A percentile compares a stretch with the other conserved stretches of the same genome.
These are phyloP conservation scores for Cyclotella baltica DNA, from an alignment of 108 stramenopile genomes.

Conservation along the genomic window DNA sequence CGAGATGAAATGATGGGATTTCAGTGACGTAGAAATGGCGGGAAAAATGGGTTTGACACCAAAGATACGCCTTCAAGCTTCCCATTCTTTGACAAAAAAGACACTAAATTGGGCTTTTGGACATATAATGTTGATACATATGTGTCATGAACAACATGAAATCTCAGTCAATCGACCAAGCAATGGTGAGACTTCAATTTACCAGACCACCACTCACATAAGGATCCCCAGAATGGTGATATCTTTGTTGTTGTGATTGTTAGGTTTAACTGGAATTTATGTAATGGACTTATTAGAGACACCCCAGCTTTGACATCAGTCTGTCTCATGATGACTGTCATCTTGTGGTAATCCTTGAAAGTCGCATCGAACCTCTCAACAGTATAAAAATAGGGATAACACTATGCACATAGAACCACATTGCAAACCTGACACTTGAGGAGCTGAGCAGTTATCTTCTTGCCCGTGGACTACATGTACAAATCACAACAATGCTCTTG, in stretches of 20 bases:
- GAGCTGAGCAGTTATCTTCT: slow-evolving; percentile 7
- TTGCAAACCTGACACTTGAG: slow-evolving; percentile 7
- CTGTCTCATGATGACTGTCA: neutral
- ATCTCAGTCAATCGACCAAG: neutral
- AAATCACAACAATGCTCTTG: slow-evolving; percentile 20
- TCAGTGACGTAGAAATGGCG: slow-evolving; percentile 1
- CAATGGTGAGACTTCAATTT: neutral
- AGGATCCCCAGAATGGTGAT: neutral
- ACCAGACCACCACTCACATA: neutral
- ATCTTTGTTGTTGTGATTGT: neutral
- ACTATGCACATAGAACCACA: slow-evolving; percentile 5
- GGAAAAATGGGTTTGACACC: neutral
- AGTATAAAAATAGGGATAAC: slow-evolving; percentile 17
- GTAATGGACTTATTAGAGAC: neutral
- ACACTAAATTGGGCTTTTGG: too few relatives aligned
- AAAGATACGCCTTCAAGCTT: neutral
- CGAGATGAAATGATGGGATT: neutral
- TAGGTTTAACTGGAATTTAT: neutral
- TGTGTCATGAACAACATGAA: slow-evolving; percentile 1
- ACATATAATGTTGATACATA: too few relatives aligned
- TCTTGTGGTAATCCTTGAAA: neutral
- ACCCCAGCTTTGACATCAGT: neutral
- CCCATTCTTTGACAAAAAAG: neutral
- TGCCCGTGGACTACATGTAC: slow-evolving; percentile 16
- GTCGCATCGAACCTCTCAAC: neutral